Evolutionary conservation across 371 early-diverging fungal genomes (phyloP), one percentile per base, ranked within the genome.

Genomic region (Syncephalastrum monosporum): DNA sequence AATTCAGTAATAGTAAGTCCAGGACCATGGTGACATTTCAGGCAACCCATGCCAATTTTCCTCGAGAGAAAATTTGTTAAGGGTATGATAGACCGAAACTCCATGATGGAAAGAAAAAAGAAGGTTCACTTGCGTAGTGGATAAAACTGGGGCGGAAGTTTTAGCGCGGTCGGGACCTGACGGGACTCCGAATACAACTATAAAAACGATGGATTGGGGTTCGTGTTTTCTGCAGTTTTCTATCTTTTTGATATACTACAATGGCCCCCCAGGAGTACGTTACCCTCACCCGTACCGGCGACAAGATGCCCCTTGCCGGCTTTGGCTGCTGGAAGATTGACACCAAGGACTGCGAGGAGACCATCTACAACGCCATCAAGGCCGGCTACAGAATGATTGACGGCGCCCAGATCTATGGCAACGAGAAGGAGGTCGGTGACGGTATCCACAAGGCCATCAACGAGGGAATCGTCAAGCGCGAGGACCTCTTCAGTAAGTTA

Each of bases 361-460:
- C 69, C 16, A 58, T 75, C 24, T 89, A 89, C 57, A 73, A 63
- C 55, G 78, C 78, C 15, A 74, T 81, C 53, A 70, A 78, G 53
- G 53, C 60, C 43, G 82, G 81, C 15, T 74, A 77, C 56, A 75
- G 76, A 42, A 56, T 72, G 51, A 67, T 81, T 46, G 78, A 78
- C 56, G 71, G 68, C 46, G 81, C 81, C 49, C 42, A 60, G 29
- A 60, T 67, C 42, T 83, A 91, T 61, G 73, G 67, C 42, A 93
- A 91, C 64, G 91, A 91, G 65, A 62, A 70, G 12, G 82, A 85
- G 17, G 82, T 91, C 33, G 91, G 91, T 42, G 68, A 71, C 10
- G 87, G 73, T 29, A 75, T 91, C 52, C 60, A 62, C 48, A 67
- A 70, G 41, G 76, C 76, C 24, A 67, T 89, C 50, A 69, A 64